phyloP scores from a whole-genome alignment of 1,284 basidiomycete species.

The Schizophyllum amplum region DNA sequence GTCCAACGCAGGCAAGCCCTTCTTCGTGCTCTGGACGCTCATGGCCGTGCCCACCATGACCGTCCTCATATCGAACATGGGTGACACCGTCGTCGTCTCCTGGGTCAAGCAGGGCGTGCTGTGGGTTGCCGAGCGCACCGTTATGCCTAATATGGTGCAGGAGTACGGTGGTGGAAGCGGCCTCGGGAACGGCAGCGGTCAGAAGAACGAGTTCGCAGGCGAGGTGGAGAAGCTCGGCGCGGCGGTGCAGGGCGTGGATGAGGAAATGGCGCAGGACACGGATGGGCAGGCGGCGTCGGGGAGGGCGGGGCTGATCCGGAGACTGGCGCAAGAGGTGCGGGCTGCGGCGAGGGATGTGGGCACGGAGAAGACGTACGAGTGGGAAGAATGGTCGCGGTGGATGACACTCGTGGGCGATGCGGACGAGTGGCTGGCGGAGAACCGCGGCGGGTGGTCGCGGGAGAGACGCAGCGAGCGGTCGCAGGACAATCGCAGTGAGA shows the following conservation, averaged over 20 bases:
- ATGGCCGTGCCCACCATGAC: conserved; percentile 31
- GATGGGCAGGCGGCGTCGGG: not conserved
- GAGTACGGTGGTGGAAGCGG: conserved; percentile 1
- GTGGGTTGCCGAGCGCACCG: conserved; percentile 20
- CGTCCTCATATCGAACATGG: conserved; percentile 29
- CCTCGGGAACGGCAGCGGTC: not conserved
- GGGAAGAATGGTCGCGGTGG: conserved; percentile 27
- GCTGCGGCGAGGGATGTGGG: conserved; percentile 21
- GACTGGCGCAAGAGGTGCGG: conserved; percentile 22
- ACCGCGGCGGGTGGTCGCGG: not conserved
- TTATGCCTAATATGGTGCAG: conserved; percentile 19
- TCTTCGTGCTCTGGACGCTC: conserved; percentile 33
- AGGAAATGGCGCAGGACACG: conserved; percentile 12
- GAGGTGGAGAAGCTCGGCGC: conserved; percentile 19
- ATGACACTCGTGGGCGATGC: conserved; percentile 18
- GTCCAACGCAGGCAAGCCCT: conserved; percentile 27
- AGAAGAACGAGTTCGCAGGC: not conserved
- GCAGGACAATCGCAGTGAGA: not conserved
- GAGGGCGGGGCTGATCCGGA: conserved; percentile 15
- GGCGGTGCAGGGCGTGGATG: conserved; percentile 19
- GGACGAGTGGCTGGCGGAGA: not conserved
- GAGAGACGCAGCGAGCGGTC: not conserved
- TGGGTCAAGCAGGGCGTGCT: conserved; percentile 23
- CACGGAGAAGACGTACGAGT: conserved; percentile 19
- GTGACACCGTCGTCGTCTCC: conserved; percentile 23